These are phyloP conservation scores for Aspergillus heteromorphus DNA, from an alignment of 495 filamentous ascomycete species.

Conservation along the genomic window DNA sequence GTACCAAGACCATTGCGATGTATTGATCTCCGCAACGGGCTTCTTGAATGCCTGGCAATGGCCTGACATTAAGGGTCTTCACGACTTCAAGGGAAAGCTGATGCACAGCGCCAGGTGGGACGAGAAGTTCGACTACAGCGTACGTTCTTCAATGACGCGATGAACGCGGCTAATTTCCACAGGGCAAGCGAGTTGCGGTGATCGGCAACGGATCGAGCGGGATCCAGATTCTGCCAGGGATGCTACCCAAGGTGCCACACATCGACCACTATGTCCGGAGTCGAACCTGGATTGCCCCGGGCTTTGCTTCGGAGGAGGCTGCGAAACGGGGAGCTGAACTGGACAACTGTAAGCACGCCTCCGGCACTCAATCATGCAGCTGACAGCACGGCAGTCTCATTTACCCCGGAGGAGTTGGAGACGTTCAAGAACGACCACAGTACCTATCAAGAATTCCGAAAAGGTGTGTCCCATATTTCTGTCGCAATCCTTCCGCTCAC, in stretches of 20 bases:
- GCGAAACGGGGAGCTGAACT: constrained; percentile 23
- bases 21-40: constrained; percentile 53
- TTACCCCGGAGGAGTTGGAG: constrained; percentile 41
- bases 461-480: constrained; percentile 22
- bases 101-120: constrained; percentile 54
- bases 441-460: constrained; percentile 37
- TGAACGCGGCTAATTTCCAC: constrained; percentile 15
- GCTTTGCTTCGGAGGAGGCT: constrained; percentile 29
- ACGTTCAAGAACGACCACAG: constrained; percentile 39
- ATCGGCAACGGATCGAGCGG: constrained; percentile 50
- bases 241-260: constrained; percentile 48
- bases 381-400: constrained; percentile 21
- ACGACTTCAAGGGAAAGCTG: constrained; percentile 49
- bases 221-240: constrained; percentile 56
- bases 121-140: constrained; percentile 28
- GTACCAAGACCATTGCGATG: constrained; percentile 44
- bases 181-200: constrained; percentile 46
- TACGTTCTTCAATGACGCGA: constrained; percentile 12
- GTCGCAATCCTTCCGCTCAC: not conserved
- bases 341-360: constrained; percentile 30
- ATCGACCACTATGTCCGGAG: constrained; percentile 41
- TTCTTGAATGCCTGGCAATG: constrained; percentile 52
- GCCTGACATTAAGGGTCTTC: constrained; percentile 50
- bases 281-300: constrained; percentile 41
- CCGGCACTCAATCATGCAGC: not conserved